Conservation (phyloP, 106 monocot species). For the Hemerocallis citrina region DNA sequence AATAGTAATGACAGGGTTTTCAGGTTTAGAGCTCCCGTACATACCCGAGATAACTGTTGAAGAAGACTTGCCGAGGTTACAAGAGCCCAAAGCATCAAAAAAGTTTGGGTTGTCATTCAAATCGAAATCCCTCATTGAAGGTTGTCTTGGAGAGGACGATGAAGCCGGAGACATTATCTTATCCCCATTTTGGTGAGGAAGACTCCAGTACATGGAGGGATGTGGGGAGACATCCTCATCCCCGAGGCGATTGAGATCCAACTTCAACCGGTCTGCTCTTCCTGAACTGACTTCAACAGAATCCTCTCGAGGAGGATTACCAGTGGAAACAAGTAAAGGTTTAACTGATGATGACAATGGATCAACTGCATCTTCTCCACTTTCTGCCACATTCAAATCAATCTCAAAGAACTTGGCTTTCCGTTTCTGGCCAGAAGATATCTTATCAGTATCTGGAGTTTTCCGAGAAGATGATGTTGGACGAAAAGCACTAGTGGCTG, state of each 20-base stretch:
- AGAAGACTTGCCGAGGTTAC: constrained; percentile 4
- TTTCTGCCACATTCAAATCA: constrained; percentile 55
- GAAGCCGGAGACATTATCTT: constrained; percentile 34
- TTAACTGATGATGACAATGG: constrained; percentile 13
- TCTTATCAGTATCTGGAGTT: constrained; percentile 40
- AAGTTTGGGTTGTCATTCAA: constrained; percentile 54
- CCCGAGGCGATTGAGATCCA: constrained; percentile 56
- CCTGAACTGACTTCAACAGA: constrained; percentile 41
- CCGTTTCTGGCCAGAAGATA: constrained; percentile 15
- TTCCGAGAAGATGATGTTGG: constrained; percentile 46
- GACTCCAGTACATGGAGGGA: constrained; percentile 16
- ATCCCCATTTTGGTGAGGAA: constrained; percentile 21
- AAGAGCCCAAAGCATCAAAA: constrained; percentile 14
- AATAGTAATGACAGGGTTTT: constrained; percentile 22
- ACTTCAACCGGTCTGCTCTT: constrained; percentile 32
- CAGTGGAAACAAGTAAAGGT: constrained; percentile 24
- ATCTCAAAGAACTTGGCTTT: constrained; percentile 29
- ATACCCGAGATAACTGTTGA: constrained; percentile 1
- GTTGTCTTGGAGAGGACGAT: constrained; percentile 55
- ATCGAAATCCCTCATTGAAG: constrained; percentile 48
- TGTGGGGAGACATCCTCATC: constrained; percentile 31
- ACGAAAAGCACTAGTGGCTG: constrained; percentile 76
- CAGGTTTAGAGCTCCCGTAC: constrained; percentile 8
- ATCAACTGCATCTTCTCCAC: constrained; percentile 23
- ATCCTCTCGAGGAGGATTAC: constrained; percentile 36